Evolutionary conservation across 2,329 filamentous ascomycete species (phyloP).

Genomic region (Myriosclerotinia duriaeana): DNA sequence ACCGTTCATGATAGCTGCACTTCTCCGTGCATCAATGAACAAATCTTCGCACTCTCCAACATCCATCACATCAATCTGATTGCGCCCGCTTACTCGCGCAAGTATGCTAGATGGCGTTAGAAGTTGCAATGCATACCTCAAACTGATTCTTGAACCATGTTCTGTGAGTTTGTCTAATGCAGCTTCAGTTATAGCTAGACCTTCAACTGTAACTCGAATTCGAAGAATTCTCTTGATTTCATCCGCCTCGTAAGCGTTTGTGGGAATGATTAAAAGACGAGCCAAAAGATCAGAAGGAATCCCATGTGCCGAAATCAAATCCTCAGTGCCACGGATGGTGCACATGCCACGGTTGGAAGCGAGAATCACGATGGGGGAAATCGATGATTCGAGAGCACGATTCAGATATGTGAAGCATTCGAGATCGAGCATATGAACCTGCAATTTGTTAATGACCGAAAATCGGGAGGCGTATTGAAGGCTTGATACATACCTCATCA

Average conservation of each 20-base stretch:
- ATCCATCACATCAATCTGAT: slow-evolving; percentile 74
- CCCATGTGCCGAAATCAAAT: slow-evolving; percentile 84
- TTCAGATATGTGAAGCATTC: slow-evolving; percentile 99
- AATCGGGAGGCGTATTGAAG: slow-evolving; percentile 14
- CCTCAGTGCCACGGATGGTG: slow-evolving; percentile 82
- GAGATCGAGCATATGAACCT: slow-evolving; percentile 99
- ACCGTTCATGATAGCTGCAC: slow-evolving; percentile 65
- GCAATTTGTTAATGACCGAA: slow-evolving; percentile 29
- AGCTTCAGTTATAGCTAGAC: slow-evolving; percentile 72
- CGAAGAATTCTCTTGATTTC: slow-evolving; percentile 93
- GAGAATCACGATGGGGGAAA: slow-evolving; percentile 95
- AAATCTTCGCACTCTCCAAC: slow-evolving; percentile 79
- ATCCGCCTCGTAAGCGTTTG: slow-evolving; percentile 79
- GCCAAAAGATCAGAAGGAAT: slow-evolving; percentile 91
- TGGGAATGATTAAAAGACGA: slow-evolving; percentile 93
- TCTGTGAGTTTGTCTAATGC: slow-evolving; percentile 85
- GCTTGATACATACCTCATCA: slow-evolving; percentile 71
- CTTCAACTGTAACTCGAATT: slow-evolving; percentile 79
- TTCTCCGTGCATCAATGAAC: slow-evolving; percentile 79
- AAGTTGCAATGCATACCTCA: slow-evolving; percentile 91
- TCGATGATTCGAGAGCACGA: slow-evolving; percentile 90
- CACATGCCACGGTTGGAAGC: slow-evolving; percentile 95
- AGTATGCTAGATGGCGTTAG: slow-evolving; percentile 70
- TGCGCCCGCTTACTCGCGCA: slow-evolving; percentile 77
- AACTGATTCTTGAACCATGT: slow-evolving; percentile 82